Percentiles rank a stretch among this genome's conserved stretches.
These are phyloP conservation scores for Marasmius fiardii DNA, from an alignment of 1,284 basidiomycete genomes.

Conservation along the genomic window DNA sequence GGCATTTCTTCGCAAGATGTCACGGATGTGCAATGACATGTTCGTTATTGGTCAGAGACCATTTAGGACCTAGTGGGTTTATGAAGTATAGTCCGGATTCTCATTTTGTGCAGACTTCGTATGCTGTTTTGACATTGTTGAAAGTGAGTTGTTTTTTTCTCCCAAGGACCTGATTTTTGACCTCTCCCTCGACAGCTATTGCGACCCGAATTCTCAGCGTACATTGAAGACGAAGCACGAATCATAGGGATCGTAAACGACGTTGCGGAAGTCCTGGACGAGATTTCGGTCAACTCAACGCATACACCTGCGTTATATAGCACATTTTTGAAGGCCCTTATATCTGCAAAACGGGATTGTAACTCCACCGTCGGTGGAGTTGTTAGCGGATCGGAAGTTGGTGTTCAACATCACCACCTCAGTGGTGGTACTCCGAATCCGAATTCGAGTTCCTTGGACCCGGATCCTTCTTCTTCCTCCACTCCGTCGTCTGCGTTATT, in stretches of 20 bases:
- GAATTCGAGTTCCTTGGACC: no score
- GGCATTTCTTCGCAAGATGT: conserved; percentile 85
- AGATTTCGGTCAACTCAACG: conserved; percentile 65
- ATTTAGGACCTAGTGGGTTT: conserved; percentile 72
- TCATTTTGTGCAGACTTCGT: conserved; percentile 88
- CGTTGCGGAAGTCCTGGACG: conserved; percentile 77
- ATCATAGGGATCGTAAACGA: conserved; percentile 75
- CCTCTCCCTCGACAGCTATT: conserved; percentile 51
- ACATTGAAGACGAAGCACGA: conserved; percentile 69
- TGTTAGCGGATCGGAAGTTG: no score
- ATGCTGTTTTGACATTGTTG: conserved; percentile 82
- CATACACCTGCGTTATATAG: conserved; percentile 89
- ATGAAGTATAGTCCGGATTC: conserved; percentile 88
- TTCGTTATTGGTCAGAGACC: conserved; percentile 69
- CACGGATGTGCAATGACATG: conserved; percentile 74
- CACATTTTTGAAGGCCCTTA: conserved; percentile 78
- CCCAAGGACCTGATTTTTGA: not conserved
- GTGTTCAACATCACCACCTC: no score
- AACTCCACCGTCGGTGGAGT: not conserved
- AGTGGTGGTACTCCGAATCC: no score
- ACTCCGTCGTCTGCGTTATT: not conserved
- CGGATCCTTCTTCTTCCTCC: not conserved
- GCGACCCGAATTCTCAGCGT: conserved; percentile 77
- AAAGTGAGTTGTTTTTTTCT: conserved; percentile 55
- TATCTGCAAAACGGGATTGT: conserved; percentile 50